Conservation (phyloP, 495 filamentous ascomycete genomes). For the Xylaria palmicola region DNA sequence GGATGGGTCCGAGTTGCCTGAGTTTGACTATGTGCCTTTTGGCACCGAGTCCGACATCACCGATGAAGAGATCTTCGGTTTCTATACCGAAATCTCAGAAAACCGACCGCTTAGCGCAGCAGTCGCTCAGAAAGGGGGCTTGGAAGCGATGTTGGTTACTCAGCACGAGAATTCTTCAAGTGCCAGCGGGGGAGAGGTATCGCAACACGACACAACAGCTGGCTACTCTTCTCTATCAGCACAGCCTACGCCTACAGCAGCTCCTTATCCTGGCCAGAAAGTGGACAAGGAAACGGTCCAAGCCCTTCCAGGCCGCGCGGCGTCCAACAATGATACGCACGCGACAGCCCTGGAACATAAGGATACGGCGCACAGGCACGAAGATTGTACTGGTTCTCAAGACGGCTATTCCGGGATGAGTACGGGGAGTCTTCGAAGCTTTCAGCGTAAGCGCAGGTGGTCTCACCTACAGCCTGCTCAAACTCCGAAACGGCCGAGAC, state of each 20-base stretch:
- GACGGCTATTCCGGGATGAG: too few species aligned
- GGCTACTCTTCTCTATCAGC: background rate
- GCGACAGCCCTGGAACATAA: too few species aligned
- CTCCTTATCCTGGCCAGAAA: background rate
- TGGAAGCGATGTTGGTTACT: background rate
- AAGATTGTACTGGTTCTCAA: too few species aligned
- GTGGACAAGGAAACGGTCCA: background rate
- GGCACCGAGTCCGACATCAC: background rate
- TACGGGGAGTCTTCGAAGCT: too few species aligned
- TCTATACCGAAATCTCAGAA: background rate
- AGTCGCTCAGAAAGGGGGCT: background rate
- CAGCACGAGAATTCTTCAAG: background rate
- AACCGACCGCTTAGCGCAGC: too few species aligned
- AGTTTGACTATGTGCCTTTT: background rate
- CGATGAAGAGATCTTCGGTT: background rate
- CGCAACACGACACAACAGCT: background rate
- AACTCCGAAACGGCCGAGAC: background rate
- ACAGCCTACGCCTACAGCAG: background rate
- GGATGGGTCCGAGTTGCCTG: background rate
- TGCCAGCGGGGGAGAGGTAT: background rate
- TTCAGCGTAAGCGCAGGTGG: background rate
- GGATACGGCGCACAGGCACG: too few species aligned
- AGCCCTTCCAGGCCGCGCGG: background rate
- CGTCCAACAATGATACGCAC: background rate
- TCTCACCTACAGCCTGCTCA: background rate